Conservation (phyloP, 1,284 basidiomycete genomes). For the Apiotrichum mycotoxinovorans region DNA sequence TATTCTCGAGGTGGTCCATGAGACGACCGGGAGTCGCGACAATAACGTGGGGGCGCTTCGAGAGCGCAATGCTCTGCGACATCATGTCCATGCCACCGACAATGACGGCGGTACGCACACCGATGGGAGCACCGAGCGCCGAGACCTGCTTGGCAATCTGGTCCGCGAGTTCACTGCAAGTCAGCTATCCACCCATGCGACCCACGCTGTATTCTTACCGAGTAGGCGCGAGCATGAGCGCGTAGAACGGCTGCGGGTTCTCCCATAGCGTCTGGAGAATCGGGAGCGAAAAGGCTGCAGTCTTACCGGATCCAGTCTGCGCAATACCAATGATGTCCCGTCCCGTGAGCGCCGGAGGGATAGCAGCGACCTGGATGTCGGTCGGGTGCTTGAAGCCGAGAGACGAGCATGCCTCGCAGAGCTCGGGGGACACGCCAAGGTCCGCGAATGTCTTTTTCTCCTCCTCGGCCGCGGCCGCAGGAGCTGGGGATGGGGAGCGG, state of each 20-base stretch:
- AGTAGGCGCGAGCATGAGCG: constrained; percentile 91
- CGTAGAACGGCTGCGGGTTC: constrained; percentile 88
- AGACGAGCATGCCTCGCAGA: constrained; percentile 79
- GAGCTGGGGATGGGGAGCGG: constrained; percentile 16
- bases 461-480: constrained; percentile 12
- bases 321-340: constrained; percentile 97
- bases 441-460: constrained; percentile 52
- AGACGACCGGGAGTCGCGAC: constrained; percentile 97
- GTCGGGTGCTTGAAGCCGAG: constrained; percentile 85
- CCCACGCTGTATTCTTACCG: constrained; percentile 46
- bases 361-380: constrained; percentile 82
- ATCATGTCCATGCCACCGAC: constrained; percentile 96
- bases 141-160: constrained; percentile 98
- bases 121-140: constrained; percentile 86
- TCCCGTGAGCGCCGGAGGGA: constrained; percentile 85
- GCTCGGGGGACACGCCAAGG: constrained; percentile 82
- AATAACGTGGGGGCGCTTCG: constrained; percentile 88
- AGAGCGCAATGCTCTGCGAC: constrained; percentile 85
- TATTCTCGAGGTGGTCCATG: constrained; percentile 94
- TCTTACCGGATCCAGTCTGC: constrained; percentile 96
- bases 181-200: constrained; percentile 8
- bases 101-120: constrained; percentile 84
- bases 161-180: constrained; percentile 81
- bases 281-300: constrained; percentile 93
- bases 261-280: constrained; percentile 97